These are phyloP conservation scores for Ceratobasidium theobromae DNA, from an alignment of 1,284 basidiomycete species.

Conservation along the genomic window DNA sequence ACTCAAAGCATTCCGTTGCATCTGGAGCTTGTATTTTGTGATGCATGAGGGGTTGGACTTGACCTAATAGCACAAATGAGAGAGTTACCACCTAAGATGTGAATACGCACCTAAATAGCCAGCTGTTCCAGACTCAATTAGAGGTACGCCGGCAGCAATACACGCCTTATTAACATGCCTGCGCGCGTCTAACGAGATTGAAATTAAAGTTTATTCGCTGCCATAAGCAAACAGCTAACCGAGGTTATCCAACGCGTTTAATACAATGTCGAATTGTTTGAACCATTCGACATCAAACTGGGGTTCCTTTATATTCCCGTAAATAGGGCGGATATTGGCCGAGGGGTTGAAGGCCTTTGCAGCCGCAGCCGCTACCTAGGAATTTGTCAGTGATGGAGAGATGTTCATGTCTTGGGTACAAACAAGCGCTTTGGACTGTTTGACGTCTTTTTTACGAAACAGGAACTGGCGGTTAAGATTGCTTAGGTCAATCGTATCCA, in stretches of 20 bases:
- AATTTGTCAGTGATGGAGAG: background rate
- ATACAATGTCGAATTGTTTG: conserved; percentile 83
- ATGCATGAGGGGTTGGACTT: conserved; percentile 65
- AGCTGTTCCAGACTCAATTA: conserved; percentile 96
- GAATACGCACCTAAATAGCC: conserved; percentile 82
- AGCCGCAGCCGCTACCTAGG: conserved; percentile 82
- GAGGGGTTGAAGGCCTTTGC: conserved; percentile 91
- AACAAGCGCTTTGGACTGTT: conserved; percentile 91
- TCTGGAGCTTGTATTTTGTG: conserved; percentile 52
- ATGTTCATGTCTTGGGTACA: conserved; percentile 21
- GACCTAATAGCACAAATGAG: conserved; percentile 37
- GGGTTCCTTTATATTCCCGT: conserved; percentile 94
- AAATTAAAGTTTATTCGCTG: background rate
- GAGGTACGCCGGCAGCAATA: conserved; percentile 84
- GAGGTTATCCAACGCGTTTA: conserved; percentile 96
- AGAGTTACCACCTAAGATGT: conserved; percentile 48
- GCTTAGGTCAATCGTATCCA: conserved; percentile 98
- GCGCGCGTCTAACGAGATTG: conserved; percentile 62
- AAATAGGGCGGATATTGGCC: conserved; percentile 84
- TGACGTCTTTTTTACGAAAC: conserved; percentile 96
- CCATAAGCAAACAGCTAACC: conserved; percentile 53
- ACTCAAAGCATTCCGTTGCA: conserved; percentile 89
- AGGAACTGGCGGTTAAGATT: conserved; percentile 98
- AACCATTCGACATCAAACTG: conserved; percentile 93
- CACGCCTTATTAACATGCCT: conserved; percentile 98